Base-by-base conservation (phyloP, 306 rosid genomes). In the Prinsepia uniflora region DNA sequence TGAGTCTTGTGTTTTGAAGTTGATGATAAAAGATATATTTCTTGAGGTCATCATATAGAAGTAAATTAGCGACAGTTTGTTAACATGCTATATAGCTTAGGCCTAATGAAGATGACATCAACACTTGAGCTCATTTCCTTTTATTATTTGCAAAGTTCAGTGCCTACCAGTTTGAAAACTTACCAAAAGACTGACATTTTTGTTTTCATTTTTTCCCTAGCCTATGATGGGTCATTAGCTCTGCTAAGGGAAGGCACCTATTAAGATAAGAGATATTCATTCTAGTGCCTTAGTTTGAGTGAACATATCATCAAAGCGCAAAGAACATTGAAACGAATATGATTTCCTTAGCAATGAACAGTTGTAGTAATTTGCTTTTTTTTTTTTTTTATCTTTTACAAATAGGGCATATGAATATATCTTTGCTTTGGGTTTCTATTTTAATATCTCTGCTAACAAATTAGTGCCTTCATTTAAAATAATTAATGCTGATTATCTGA, bases 221-320 rank as follows among this genome's bases (percentile, higher is more conserved):
- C 30, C 30, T 24, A 46, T 48, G 57, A 47, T 36, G 36, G 43
- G 63, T 45, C 64, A 41, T 71, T 54, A 65, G 68, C 50, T 66
- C 63, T 1, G 50, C 64, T 57, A 52, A 67, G 75, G 66, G 72
- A 44, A 43, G 63, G 34, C n/a, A n/a, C 67, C 39, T 24, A 24
- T 77, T 36, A 66, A 78, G 78, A 47, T 67, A 63, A 57, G 74
- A 41, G 56, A 70, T 43, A 54, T 54, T 46, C 5, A 36, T 63
- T 70, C 59, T 46, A 72, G 60, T 66, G 43, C 24, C 54, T 52
- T 59, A 56, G n/a, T 52, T 42, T 12, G 43, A 64, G 80, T 47
- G 44, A 4, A 24, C 71, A 9, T 47, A 30, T 46, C 24, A 65
- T 67, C 47, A 6, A 39, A 4, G 39, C 13, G 10, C 15, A 66